Evolutionary conservation across 1,284 basidiomycete species (phyloP).

Genomic region (Sutorius eximius): DNA sequence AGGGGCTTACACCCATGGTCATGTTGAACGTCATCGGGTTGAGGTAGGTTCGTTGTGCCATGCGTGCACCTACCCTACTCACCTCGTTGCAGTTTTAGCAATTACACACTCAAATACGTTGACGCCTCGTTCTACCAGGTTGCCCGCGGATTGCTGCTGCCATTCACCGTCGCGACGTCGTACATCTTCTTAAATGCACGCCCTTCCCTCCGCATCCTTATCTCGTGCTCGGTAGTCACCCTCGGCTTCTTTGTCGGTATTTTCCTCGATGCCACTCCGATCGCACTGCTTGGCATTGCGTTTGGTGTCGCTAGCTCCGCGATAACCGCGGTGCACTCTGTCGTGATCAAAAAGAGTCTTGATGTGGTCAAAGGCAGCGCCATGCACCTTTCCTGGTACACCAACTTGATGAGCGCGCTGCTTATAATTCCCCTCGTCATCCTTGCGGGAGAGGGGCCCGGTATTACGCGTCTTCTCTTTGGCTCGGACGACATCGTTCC

Average conservation of each 20-base stretch:
- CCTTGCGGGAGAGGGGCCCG: conserved; percentile 68
- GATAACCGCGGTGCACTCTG: conserved; percentile 80
- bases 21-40: conserved; percentile 76
- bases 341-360: conserved; percentile 82
- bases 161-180: conserved; percentile 83
- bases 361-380: conserved; percentile 77
- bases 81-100: conserved; percentile 65
- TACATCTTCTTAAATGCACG: conserved; percentile 67
- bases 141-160: conserved; percentile 82
- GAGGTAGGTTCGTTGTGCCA: conserved; percentile 47
- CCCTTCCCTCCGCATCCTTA: conserved; percentile 70
- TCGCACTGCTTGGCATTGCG: conserved; percentile 62
- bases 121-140: conserved; percentile 92
- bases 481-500: conserved; percentile 40
- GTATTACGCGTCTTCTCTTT: conserved; percentile 58
- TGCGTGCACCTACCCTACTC: background rate
- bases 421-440: conserved; percentile 66
- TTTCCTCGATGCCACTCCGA: conserved; percentile 66
- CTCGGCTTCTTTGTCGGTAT: conserved; percentile 84
- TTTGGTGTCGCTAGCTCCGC: conserved; percentile 78
- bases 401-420: conserved; percentile 71
- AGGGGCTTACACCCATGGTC: conserved; percentile 73
- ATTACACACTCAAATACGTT: conserved; percentile 88
- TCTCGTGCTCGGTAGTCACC: conserved; percentile 75
- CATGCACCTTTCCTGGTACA: conserved; percentile 81